phyloP scores from a whole-genome alignment of 768 basidiomycete species.

The Myochromella boudieri region DNA sequence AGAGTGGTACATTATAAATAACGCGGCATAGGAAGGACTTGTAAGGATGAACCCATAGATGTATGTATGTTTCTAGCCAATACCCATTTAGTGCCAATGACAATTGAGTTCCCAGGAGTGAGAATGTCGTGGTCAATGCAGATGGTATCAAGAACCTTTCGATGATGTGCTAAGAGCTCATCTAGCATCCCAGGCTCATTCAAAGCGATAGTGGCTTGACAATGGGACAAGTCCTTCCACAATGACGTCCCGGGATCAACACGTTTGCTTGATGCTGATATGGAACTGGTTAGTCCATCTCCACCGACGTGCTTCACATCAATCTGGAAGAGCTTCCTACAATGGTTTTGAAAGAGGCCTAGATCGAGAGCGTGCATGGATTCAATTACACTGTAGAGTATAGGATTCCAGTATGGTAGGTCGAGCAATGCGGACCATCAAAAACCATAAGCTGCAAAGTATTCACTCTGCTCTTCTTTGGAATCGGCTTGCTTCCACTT shows the following conservation, averaged over 20 bases:
- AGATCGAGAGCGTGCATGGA: slow-evolving; percentile 41
- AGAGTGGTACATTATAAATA: too few species aligned
- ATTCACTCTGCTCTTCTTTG: slow-evolving; percentile 9
- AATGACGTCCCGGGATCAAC: neutral
- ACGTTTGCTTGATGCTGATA: neutral
- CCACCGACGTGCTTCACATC: slow-evolving; percentile 9
- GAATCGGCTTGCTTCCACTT: slow-evolving; percentile 22
- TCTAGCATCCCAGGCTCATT: slow-evolving; percentile 6
- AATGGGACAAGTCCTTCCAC: neutral
- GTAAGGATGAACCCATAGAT: too few species aligned
- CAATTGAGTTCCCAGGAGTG: slow-evolving; percentile 1
- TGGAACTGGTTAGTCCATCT: neutral
- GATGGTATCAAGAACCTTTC: slow-evolving; percentile 20
- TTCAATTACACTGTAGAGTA: slow-evolving; percentile 30
- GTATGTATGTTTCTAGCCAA: slow-evolving; percentile 20
- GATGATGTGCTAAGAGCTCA: slow-evolving; percentile 14
- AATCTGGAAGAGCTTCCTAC: neutral
- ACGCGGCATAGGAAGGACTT: too few species aligned
- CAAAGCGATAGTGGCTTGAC: neutral
- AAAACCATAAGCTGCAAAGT: slow-evolving; percentile 23
- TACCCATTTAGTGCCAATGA: slow-evolving; percentile 23
- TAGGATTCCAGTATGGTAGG: slow-evolving; percentile 40
- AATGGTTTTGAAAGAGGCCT: slow-evolving; percentile 21
- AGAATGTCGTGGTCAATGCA: slow-evolving; percentile 20
- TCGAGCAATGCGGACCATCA: slow-evolving; percentile 30